phyloP scores from a whole-genome alignment of 1,284 basidiomycete species.

The Austroboletus niveus region DNA sequence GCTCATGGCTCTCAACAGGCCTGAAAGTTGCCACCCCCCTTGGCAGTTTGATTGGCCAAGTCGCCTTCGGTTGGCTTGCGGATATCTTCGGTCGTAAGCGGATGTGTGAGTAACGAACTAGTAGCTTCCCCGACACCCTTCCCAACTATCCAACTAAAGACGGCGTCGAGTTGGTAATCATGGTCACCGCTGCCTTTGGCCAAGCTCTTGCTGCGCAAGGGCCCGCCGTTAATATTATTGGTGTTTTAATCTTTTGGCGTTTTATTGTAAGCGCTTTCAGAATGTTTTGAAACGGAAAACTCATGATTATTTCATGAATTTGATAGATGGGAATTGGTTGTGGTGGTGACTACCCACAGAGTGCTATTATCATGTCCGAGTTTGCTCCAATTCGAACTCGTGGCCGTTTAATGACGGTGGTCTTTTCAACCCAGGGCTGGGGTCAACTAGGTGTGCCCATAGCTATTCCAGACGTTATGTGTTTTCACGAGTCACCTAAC shows the following conservation, averaged over 20 bases:
- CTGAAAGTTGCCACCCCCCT: constrained; percentile 44
- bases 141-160: constrained; percentile 32
- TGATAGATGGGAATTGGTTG: constrained; percentile 34
- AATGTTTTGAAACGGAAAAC: neutral
- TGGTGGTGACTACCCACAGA: constrained; percentile 53
- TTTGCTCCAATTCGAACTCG: constrained; percentile 58
- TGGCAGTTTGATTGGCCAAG: constrained; percentile 60
- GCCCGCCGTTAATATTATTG: constrained; percentile 51
- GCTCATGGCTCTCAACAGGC: constrained; percentile 25
- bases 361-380: constrained; percentile 54
- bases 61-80: constrained; percentile 54
- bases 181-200: constrained; percentile 47
- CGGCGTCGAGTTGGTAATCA: constrained; percentile 56
- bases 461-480: neutral
- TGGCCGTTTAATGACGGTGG: constrained; percentile 55
- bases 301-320: neutral
- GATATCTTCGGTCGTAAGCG: constrained; percentile 54
- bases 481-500: constrained; percentile 10
- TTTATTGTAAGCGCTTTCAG: constrained; percentile 37
- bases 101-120: constrained; percentile 23
- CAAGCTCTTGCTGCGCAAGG: constrained; percentile 49
- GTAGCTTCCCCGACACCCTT: neutral
- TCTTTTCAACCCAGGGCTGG: constrained; percentile 55
- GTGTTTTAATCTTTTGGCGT: constrained; percentile 56
- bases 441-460: constrained; percentile 47